Conservation (phyloP, 2,329 filamentous ascomycete genomes). For the Fusarium brevicatenulatum region DNA sequence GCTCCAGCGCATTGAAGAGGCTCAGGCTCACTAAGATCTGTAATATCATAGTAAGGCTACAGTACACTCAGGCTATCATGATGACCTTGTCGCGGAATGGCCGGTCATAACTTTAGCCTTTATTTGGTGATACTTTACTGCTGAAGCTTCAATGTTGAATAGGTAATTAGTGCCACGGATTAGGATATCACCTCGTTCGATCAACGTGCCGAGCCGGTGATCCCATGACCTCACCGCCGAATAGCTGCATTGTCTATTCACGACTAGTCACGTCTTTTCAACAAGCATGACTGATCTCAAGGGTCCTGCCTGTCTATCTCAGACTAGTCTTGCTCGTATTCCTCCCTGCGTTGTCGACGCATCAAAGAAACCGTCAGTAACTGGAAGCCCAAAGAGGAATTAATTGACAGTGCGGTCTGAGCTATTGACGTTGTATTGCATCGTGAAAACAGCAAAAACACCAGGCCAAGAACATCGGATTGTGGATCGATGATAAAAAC, state of each 20-base stretch:
- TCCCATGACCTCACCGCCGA: conserved; percentile 36
- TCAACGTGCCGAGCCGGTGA: background rate
- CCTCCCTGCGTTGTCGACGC: conserved; percentile 26
- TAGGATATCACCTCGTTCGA: conserved; percentile 9
- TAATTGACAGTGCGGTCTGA: conserved; percentile 17
- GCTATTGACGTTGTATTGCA: conserved; percentile 10
- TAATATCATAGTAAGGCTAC: background rate
- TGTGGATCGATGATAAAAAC: conserved; percentile 15
- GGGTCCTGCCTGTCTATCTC: conserved; percentile 16
- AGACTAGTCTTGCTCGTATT: conserved; percentile 35
- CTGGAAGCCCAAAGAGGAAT: conserved; percentile 14
- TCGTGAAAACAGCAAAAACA: background rate
- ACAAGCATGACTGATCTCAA: conserved; percentile 13
- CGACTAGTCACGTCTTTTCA: background rate
- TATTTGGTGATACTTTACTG: background rate
- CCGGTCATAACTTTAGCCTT: background rate
- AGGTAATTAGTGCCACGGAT: too few relatives aligned
- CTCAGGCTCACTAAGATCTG: background rate
- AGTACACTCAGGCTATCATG: background rate
- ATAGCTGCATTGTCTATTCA: background rate
- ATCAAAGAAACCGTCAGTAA: conserved; percentile 5
- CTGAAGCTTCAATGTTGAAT: background rate
- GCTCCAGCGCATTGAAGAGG: background rate
- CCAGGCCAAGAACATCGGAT: conserved; percentile 1
- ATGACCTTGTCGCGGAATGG: background rate